Percentiles rank a stretch among this genome's conserved stretches.
Conservation (phyloP, 306 rosid genomes). For the Vicia faba region DNA sequence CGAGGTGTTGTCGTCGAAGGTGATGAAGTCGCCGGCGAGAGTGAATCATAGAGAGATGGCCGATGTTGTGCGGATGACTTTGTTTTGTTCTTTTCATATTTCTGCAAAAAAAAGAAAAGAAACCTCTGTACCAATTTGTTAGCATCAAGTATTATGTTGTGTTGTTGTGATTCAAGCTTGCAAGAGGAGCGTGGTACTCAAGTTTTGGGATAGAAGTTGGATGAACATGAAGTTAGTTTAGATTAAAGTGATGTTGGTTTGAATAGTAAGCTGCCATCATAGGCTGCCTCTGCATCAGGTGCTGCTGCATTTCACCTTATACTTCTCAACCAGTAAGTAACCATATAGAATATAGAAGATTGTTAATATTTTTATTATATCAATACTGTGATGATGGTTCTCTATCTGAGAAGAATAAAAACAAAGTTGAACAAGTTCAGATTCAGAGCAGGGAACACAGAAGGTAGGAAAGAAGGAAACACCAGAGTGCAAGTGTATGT, state of each 20-base stretch:
- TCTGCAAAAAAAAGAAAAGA: too few relatives aligned
- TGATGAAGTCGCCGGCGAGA: too few relatives aligned
- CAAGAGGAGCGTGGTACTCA: too few relatives aligned
- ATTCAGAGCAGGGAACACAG: constrained; percentile 41
- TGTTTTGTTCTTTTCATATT: too few relatives aligned
- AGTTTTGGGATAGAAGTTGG: too few relatives aligned
- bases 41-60: too few relatives aligned
- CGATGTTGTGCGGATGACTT: too few relatives aligned
- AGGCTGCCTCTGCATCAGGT: constrained; percentile 99
- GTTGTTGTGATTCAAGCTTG: too few relatives aligned
- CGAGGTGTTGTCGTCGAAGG: too few relatives aligned
- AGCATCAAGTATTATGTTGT: too few relatives aligned
- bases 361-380: neutral
- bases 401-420: constrained; percentile 37
- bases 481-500: constrained; percentile 37
- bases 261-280: constrained; percentile 99
- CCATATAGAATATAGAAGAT: neutral
- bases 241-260: constrained; percentile 94
- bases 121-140: too few relatives aligned
- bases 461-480: neutral
- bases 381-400: neutral
- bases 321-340: neutral
- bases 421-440: constrained; percentile 28
- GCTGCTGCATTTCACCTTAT: constrained; percentile 69
- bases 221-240: too few relatives aligned